These are phyloP conservation scores for Alternaria burnsii DNA, from an alignment of 2,329 filamentous ascomycete species.

Conservation along the genomic window DNA sequence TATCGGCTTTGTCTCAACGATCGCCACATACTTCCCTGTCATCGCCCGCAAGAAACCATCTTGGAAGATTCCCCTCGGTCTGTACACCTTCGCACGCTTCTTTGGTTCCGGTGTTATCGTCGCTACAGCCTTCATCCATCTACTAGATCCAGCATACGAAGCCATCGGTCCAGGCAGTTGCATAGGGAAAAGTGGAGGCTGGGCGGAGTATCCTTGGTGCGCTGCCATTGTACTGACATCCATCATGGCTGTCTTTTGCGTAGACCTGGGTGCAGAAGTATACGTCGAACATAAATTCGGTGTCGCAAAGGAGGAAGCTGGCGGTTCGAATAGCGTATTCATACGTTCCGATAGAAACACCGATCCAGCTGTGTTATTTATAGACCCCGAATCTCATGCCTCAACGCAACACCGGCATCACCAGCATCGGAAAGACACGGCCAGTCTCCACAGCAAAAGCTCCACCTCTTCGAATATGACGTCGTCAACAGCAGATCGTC, in stretches of 20 bases:
- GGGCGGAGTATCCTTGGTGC: slow-evolving; percentile 12
- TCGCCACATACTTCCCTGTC: slow-evolving; percentile 9
- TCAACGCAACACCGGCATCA: not conserved
- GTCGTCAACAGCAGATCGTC: not conserved
- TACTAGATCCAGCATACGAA: slow-evolving; percentile 11
- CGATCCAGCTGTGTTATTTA: not conserved
- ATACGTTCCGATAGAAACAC: not conserved
- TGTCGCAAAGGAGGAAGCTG: not conserved
- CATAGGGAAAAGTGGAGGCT: not conserved
- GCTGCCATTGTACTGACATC: slow-evolving; percentile 6
- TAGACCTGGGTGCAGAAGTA: slow-evolving; percentile 9
- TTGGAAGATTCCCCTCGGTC: slow-evolving; percentile 8
- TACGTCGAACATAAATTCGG: slow-evolving; percentile 10
- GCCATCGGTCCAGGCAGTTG: slow-evolving; percentile 11
- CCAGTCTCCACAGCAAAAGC: not conserved
- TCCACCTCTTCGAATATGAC: not conserved
- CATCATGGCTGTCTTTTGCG: slow-evolving; percentile 6
- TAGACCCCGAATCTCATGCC: not conserved
- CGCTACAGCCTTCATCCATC: slow-evolving; percentile 10
- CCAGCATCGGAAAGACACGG: not conserved
- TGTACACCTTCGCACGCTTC: slow-evolving; percentile 12
- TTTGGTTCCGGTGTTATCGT: slow-evolving; percentile 11
- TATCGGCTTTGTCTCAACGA: slow-evolving; percentile 6
- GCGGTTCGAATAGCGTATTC: not conserved
- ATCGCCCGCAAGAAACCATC: not conserved